Conservation (phyloP, 2,329 filamentous ascomycete species). For the Botrytis medusae region DNA sequence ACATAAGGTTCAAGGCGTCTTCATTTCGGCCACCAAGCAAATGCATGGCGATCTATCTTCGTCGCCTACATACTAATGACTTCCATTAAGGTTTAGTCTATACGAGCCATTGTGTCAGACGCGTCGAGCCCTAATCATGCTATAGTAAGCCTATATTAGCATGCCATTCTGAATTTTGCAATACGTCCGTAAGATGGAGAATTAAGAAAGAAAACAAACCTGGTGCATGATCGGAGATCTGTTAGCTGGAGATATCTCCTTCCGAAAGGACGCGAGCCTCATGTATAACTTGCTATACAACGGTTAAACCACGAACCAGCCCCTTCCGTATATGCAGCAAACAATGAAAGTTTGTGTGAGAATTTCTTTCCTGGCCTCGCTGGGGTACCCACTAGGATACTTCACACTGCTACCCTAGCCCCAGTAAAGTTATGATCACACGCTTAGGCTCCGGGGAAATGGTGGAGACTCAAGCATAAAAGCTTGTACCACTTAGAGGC, state of each 20-base stretch:
- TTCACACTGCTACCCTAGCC: not conserved
- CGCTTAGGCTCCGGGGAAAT: conserved; percentile 20
- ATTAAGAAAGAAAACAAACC: not conserved
- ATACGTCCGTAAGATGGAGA: not conserved
- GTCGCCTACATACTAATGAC: conserved; percentile 3
- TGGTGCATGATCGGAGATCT: not conserved
- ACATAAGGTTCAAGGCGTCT: conserved; percentile 1
- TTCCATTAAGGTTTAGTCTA: conserved; percentile 1
- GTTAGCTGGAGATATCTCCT: not conserved
- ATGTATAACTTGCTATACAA: not conserved
- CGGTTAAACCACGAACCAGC: not conserved
- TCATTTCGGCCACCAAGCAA: not conserved
- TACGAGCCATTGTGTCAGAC: conserved; percentile 2
- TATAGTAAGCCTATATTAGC: not conserved
- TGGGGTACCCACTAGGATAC: conserved; percentile 5
- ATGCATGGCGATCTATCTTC: conserved; percentile 12
- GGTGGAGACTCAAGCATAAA: conserved; percentile 9
- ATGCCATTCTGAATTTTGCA: not conserved
- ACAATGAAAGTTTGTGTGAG: not conserved
- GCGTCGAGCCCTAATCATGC: not conserved
- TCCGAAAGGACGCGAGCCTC: not conserved
- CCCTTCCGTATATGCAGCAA: conserved; percentile 10
- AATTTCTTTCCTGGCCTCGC: not conserved
- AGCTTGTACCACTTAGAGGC: conserved; percentile 6
- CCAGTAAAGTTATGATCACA: conserved; percentile 15